Evolutionary conservation across 441 rosid genomes (phyloP), one percentile per base, ranked within the genome.

Genomic region (Isatis lusitanica): DNA sequence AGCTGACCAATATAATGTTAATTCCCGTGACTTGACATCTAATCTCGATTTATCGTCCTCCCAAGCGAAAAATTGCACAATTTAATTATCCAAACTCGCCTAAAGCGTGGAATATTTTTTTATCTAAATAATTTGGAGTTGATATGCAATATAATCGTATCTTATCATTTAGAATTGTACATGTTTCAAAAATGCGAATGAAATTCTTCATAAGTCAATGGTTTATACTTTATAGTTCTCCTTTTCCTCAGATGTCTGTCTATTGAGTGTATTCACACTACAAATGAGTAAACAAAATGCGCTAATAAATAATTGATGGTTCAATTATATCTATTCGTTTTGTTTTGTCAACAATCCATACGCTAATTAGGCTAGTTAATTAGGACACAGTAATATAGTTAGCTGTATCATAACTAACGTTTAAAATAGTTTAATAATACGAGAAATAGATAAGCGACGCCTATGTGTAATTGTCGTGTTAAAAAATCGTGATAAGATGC

Each of bases 401-500:
- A 46, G 77, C 60, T 65, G 43, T 57, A 26, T 73, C 48, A 35
- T 61, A 71, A 61, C 42, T 7, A 50, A 64, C 70, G 56, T 21
- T 63, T 46, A 1, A 56, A 36, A 16, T 24, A 73, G 43, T 24
- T 36, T 26, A 11, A 21, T n/a, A 65, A 47, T 38, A 38, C 9
- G 71, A 57, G 51, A 66, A 59, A 66, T 17, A 39, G 78, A 74
- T 61, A 74, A 74, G 63, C 63, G 33, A 61, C 9, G 78, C 18
- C 38, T 30, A 55, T 55, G 60, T 30, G 48, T 60, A 60, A 60
- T 18, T 18, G 60, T 55, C 38, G 60, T 18, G 72, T 40, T 35
- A 68, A 74, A 43, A 61, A 52, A 69, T 61, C 74, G 69, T 36
- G 70, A 63, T 69, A 76, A 70, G 46, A 63, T 46, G 75, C 66